Conservation (phyloP, 225 moss, liverwort and hornwort species). For the Rhytidiadelphus loreus region DNA sequence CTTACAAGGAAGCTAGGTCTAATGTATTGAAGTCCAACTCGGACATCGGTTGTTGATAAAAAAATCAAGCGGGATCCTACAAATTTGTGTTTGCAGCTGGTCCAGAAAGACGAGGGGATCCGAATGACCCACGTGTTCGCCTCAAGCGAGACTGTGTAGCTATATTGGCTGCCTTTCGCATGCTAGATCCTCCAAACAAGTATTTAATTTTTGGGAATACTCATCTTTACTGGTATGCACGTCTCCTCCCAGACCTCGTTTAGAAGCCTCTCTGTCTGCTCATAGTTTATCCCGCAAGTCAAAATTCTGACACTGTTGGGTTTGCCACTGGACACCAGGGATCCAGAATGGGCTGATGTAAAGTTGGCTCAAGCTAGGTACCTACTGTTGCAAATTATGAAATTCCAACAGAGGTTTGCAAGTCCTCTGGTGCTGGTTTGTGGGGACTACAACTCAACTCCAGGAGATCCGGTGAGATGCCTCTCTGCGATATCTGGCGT, state of each 20-base stretch:
- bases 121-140: constrained; percentile 58
- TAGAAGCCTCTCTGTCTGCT: not conserved
- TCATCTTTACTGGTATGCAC: constrained; percentile 71
- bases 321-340: constrained; percentile 32
- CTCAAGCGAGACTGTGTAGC: constrained; percentile 88
- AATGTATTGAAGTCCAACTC: not conserved
- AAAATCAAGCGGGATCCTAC: not conserved
- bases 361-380: constrained; percentile 81
- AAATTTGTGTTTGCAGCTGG: constrained; percentile 16
- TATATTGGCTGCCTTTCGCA: constrained; percentile 65
- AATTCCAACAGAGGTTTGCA: constrained; percentile 30
- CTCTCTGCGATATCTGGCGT: not conserved
- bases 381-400: constrained; percentile 35
- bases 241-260: not conserved
- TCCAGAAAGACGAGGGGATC: constrained; percentile 52
- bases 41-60: not conserved
- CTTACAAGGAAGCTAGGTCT: not conserved
- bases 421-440: constrained; percentile 46
- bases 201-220: constrained; percentile 63
- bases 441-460: constrained; percentile 85
- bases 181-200: constrained; percentile 40
- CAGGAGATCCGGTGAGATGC: constrained; percentile 57
- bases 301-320: not conserved
- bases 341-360: constrained; percentile 83
- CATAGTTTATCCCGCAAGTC: not conserved